Conservation (phyloP, 2,329 filamentous ascomycete species). For the Alternaria dauci region DNA sequence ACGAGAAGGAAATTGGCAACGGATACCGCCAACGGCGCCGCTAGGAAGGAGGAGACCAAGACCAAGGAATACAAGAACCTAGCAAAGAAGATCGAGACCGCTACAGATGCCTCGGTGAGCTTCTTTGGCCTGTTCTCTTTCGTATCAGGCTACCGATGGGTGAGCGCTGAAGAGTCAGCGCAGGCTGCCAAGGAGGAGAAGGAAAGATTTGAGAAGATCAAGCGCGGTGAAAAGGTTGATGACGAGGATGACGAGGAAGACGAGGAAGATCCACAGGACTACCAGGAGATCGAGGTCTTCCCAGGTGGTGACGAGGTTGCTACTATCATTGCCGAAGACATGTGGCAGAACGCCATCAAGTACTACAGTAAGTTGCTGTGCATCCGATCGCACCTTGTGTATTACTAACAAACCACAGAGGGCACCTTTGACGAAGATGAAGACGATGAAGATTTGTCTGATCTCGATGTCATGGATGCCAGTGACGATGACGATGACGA, state of each 20-base stretch:
- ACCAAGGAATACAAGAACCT: conserved; percentile 65
- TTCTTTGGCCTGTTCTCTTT: conserved; percentile 94
- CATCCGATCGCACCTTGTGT: background rate
- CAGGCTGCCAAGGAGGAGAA: conserved; percentile 68
- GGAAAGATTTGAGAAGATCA: conserved; percentile 62
- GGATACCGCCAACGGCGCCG: conserved; percentile 39
- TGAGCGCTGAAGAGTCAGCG: conserved; percentile 76
- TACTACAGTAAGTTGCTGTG: conserved; percentile 79
- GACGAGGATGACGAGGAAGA: conserved; percentile 51
- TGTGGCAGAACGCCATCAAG: conserved; percentile 87
- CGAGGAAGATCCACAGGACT: conserved; percentile 70
- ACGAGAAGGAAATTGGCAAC: conserved; percentile 58
- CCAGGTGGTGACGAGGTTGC: conserved; percentile 86
- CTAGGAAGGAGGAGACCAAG: conserved; percentile 63
- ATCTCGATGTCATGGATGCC: conserved; percentile 67
- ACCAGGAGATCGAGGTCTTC: conserved; percentile 82
- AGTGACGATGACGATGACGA: conserved; percentile 59
- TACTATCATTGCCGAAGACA: conserved; percentile 80
- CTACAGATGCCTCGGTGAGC: conserved; percentile 71
- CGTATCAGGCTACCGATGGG: conserved; percentile 66
- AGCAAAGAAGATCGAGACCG: conserved; percentile 62
- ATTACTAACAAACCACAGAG: conserved; percentile 51
- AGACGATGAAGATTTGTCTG: conserved; percentile 65
- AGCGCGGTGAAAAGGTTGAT: conserved; percentile 50
- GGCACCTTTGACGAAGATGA: conserved; percentile 65